Conservation (phyloP, 305 asterid species). For the Salvia sclarea region DNA sequence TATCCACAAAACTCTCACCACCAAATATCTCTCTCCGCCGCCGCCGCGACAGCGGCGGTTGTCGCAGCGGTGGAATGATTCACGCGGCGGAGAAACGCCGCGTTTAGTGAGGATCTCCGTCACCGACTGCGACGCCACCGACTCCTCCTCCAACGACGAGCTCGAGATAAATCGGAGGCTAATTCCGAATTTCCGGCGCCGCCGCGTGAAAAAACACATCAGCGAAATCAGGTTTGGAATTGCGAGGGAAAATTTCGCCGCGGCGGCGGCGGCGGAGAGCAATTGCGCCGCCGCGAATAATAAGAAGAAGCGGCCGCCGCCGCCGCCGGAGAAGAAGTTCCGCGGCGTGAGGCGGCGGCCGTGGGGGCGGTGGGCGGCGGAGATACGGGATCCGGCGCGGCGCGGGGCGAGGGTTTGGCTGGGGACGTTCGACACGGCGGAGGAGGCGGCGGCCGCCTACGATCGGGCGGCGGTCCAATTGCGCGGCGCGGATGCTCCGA, state of each 20-base stretch:
- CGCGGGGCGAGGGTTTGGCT: conserved; percentile 55
- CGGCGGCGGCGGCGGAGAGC: neutral
- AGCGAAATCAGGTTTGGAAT: conserved; percentile 52
- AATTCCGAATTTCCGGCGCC: conserved; percentile 22
- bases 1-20: conserved; percentile 35
- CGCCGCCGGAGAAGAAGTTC: conserved; percentile 39
- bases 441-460: conserved; percentile 71
- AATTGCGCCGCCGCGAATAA: conserved; percentile 5
- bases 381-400: conserved; percentile 64
- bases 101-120: conserved; percentile 54
- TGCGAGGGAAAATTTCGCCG: neutral
- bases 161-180: conserved; percentile 1
- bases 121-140: conserved; percentile 75
- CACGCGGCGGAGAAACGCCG: conserved; percentile 34
- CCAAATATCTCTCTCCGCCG: conserved; percentile 28
- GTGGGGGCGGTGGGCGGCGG: conserved; percentile 90
- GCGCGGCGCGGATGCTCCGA: conserved; percentile 54
- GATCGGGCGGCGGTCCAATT: conserved; percentile 59
- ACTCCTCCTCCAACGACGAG: conserved; percentile 68
- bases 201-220: conserved; percentile 45
- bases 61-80: too few species aligned
- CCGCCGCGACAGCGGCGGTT: too few species aligned
- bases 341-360: conserved; percentile 78
- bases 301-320: conserved; percentile 17
- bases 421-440: conserved; percentile 73